Percentiles rank a stretch among this genome's conserved stretches.
Conservation (phyloP, 2,329 filamentous ascomycete genomes). For the Talaromyces sp. region DNA sequence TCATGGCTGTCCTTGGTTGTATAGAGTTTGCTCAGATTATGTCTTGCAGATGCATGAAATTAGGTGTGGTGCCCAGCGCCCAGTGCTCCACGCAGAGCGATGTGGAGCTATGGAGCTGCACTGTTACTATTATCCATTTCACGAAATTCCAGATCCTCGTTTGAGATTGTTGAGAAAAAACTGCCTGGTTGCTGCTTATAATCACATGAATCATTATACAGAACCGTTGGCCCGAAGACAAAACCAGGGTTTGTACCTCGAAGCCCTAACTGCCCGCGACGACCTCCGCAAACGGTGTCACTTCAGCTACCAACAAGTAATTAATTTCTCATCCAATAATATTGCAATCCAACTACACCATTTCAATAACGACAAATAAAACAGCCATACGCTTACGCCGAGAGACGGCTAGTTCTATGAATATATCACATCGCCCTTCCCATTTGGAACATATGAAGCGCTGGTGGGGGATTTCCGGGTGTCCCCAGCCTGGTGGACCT, state of each 20-base stretch:
- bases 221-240: not conserved
- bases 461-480: not conserved
- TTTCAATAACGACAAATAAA: not conserved
- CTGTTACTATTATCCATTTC: not conserved
- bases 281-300: not conserved
- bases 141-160: not conserved
- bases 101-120: not conserved
- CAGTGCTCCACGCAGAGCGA: not conserved
- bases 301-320: not conserved
- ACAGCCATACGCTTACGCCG: not conserved
- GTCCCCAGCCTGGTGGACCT: not conserved
- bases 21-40: not conserved
- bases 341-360: not conserved
- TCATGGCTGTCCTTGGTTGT: not conserved
- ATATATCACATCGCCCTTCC: not conserved
- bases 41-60: not conserved
- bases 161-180: not conserved
- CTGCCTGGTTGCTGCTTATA: no score
- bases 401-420: not conserved
- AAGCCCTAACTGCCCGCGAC: not conserved
- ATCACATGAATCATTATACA: no score
- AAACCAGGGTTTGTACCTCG: not conserved
- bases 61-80: not conserved
- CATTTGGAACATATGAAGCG: no score
- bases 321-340: not conserved